Base-by-base conservation (phyloP, 2,329 filamentous ascomycete genomes). In the Nannizziopsis barbatae region DNA sequence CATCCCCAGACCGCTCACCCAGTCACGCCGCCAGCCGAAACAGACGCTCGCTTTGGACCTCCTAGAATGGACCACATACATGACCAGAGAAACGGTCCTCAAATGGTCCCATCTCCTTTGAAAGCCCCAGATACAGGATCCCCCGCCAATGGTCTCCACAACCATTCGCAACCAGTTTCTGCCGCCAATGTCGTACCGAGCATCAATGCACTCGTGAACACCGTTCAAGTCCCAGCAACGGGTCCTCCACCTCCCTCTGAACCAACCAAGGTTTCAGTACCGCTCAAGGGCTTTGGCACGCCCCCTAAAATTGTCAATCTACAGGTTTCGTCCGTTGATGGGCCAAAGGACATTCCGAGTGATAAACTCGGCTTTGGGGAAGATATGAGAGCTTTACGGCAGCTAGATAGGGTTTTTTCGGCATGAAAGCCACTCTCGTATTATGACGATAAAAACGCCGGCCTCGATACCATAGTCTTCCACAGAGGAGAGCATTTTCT, bases 351-450 rank as follows among this genome's bases (percentile, higher is more conserved):
- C 57, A 77, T 78, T 43, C 75, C 74, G 6, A 75, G 70, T 44
- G 72, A 76, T 51, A 77, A 77, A 54, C 64, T 77, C 20, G 75
- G 72, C 4, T 78, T 76, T 42, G 70, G 66, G 32, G 81, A 85
- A 61, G 83, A 86, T 55, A 75, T 74, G 52, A 71, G 80, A 55
- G 81, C 80, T 1, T 63, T 86, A 40, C 73, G 79, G 53, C 79
- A 84, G 60, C 67, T 86, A 43, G 79, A 86, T 62, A 65, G 70
- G 17, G 72, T 71, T 1, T 75, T 75, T 46, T 66, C 59, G 6
- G 64, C 64, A 33, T 68, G 52, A 61, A 14, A 15, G 12, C 17
- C 8, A 14, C 31, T n/a, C 9, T 20, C 14, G n/a, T 18, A 33
- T 35, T 6, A 10, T n/a, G 18, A 12, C 2, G 7, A 41, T 41